Percentiles rank a stretch among this genome's conserved stretches.
Conservation (phyloP, 495 filamentous ascomycete genomes). For the Choiromyces venosus region DNA sequence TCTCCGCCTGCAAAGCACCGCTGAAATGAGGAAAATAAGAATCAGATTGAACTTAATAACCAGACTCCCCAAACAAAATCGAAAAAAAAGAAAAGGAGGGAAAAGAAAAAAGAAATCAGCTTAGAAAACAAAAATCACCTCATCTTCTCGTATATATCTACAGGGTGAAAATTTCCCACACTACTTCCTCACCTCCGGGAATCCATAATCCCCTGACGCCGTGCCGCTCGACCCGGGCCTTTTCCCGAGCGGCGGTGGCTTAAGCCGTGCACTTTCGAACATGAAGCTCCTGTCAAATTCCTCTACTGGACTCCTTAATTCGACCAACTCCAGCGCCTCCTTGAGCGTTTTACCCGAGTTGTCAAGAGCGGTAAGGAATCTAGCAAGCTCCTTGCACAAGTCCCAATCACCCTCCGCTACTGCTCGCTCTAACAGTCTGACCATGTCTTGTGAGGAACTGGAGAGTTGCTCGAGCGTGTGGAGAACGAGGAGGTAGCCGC, state of each 20-base stretch:
- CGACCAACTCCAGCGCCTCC: constrained; percentile 69
- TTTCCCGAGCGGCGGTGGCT: constrained; percentile 47
- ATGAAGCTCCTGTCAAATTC: constrained; percentile 48
- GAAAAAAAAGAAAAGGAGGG: background rate
- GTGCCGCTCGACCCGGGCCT: constrained; percentile 31
- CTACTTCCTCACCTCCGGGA: constrained; percentile 29
- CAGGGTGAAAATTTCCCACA: constrained; percentile 9
- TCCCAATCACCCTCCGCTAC: constrained; percentile 90
- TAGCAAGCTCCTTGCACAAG: constrained; percentile 85
- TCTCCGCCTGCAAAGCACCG: background rate
- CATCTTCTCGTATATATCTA: background rate
- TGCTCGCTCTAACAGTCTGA: constrained; percentile 73
- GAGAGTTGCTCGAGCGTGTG: constrained; percentile 86
- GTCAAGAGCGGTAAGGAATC: constrained; percentile 90
- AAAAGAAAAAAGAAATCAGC: constrained; percentile 10
- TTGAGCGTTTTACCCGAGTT: constrained; percentile 74
- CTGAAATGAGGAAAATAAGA: constrained; percentile 30
- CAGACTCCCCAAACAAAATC: constrained; percentile 5
- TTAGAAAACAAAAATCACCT: constrained; percentile 10
- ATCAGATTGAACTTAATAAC: constrained; percentile 4
- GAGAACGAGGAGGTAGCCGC: constrained; percentile 90
- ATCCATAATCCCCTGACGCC: constrained; percentile 24
- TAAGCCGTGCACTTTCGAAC: constrained; percentile 49
- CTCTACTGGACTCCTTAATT: constrained; percentile 49
- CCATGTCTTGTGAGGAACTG: constrained; percentile 71